phyloP scores from a whole-genome alignment of 2,329 filamentous ascomycete genomes.

The Alternaria sp. region DNA sequence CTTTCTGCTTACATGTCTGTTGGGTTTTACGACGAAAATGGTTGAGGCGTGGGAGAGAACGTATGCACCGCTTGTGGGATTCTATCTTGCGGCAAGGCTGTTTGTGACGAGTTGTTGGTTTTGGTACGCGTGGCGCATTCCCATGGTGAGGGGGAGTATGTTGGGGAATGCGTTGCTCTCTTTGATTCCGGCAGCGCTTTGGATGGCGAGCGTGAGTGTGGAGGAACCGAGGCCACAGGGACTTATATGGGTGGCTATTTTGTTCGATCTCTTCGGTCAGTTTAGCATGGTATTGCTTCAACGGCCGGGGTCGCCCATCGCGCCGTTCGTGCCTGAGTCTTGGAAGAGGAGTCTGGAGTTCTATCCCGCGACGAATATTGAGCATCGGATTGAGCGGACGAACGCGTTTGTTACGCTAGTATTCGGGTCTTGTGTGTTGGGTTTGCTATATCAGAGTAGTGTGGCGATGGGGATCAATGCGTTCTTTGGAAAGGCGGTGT shows the following conservation, averaged over 20 bases:
- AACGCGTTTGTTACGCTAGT: slow-evolving; percentile 70
- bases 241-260: slow-evolving; percentile 63
- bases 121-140: slow-evolving; percentile 57
- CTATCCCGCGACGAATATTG: slow-evolving; percentile 68
- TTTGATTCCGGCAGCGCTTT: slow-evolving; percentile 60
- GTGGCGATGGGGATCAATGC: slow-evolving; percentile 61
- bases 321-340: slow-evolving; percentile 19
- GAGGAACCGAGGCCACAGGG: slow-evolving; percentile 62
- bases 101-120: slow-evolving; percentile 60
- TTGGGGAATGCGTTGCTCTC: slow-evolving; percentile 55
- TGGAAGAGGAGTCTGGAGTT: slow-evolving; percentile 60
- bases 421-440: slow-evolving; percentile 69
- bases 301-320: slow-evolving; percentile 27
- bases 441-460: slow-evolving; percentile 65
- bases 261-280: slow-evolving; percentile 60
- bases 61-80: slow-evolving; percentile 65
- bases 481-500: slow-evolving; percentile 67
- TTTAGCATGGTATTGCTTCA: slow-evolving; percentile 52
- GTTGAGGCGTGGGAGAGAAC: slow-evolving; percentile 61
- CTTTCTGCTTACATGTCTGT: slow-evolving; percentile 66
- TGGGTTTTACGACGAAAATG: slow-evolving; percentile 70
- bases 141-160: slow-evolving; percentile 66
- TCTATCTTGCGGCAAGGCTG: slow-evolving; percentile 65
- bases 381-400: slow-evolving; percentile 69
- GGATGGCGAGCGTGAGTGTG: slow-evolving; percentile 67